phyloP scores from a whole-genome alignment of 805 yeast species.

The Hanseniaspora thailandica region DNA sequence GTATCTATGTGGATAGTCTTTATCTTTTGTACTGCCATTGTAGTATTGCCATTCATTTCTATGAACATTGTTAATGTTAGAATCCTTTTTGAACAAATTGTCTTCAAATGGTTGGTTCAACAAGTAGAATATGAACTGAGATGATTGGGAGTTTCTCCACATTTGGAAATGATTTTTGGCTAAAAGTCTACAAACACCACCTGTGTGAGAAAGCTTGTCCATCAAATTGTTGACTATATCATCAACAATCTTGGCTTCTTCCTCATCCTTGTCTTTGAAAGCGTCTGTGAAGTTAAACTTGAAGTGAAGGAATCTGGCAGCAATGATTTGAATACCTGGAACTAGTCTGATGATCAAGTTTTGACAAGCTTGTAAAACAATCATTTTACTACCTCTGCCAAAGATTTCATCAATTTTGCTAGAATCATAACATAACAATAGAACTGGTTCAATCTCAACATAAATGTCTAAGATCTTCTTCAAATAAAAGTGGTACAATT shows the following conservation, averaged over 20 bases:
- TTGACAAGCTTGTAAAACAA: constrained; percentile 18
- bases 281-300: constrained; percentile 20
- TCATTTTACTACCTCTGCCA: constrained; percentile 17
- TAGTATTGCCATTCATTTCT: constrained; percentile 12
- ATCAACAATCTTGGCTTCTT: constrained; percentile 15
- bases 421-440: constrained; percentile 15
- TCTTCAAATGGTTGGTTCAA: constrained; percentile 26
- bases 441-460: constrained; percentile 19
- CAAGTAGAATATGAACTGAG: constrained; percentile 32
- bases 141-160: constrained; percentile 50
- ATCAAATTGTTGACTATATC: constrained; percentile 20
- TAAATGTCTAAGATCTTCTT: constrained; percentile 18
- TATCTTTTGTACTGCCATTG: constrained; percentile 1
- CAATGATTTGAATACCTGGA: constrained; percentile 19
- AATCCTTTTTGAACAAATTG: constrained; percentile 23
- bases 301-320: constrained; percentile 26
- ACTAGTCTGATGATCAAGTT: constrained; percentile 17
- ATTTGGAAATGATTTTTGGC: constrained; percentile 50
- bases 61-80: constrained; percentile 20
- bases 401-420: constrained; percentile 16
- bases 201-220: constrained; percentile 26
- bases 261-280: neutral
- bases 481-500: constrained; percentile 22
- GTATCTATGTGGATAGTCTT: constrained; percentile 18
- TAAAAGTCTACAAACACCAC: constrained; percentile 32